These are phyloP conservation scores for Sarocladium brachiariae DNA, from an alignment of 2,329 filamentous ascomycete species.

Conservation along the genomic window DNA sequence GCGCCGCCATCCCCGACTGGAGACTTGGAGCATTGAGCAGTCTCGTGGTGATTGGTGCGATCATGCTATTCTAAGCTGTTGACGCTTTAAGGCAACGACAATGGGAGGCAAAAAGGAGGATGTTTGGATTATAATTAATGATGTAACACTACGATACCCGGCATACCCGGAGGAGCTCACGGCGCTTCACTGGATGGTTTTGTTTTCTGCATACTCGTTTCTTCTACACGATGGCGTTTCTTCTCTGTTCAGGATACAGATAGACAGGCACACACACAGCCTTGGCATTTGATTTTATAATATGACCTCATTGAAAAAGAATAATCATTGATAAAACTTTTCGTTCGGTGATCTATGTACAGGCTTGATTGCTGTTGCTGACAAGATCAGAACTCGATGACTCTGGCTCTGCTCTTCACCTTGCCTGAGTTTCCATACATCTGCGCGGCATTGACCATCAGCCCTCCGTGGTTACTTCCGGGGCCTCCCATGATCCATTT, in stretches of 20 bases:
- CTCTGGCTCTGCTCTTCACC: slow-evolving; percentile 33
- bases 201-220: not conserved
- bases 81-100: not conserved
- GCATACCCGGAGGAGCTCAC: not conserved
- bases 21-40: slow-evolving; percentile 8
- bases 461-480: slow-evolving; percentile 39
- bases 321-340: not conserved
- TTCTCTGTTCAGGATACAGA: not conserved
- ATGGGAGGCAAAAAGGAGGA: not conserved
- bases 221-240: too few species aligned
- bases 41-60: slow-evolving; percentile 4
- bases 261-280: not conserved
- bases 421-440: slow-evolving; percentile 47
- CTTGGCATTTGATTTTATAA: slow-evolving; percentile 3
- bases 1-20: not conserved
- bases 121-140: not conserved
- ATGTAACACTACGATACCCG: slow-evolving; percentile 3
- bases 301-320: not conserved
- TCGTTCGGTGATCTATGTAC: not conserved
- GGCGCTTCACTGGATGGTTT: not conserved
- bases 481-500: slow-evolving; percentile 51
- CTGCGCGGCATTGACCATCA: slow-evolving; percentile 53
- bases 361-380: not conserved
- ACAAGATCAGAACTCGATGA: slow-evolving; percentile 25
- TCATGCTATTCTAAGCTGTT: slow-evolving; percentile 5